phyloP scores from a whole-genome alignment of 176 grass and related monocot species.

The Hyparrhenia diplandra region DNA sequence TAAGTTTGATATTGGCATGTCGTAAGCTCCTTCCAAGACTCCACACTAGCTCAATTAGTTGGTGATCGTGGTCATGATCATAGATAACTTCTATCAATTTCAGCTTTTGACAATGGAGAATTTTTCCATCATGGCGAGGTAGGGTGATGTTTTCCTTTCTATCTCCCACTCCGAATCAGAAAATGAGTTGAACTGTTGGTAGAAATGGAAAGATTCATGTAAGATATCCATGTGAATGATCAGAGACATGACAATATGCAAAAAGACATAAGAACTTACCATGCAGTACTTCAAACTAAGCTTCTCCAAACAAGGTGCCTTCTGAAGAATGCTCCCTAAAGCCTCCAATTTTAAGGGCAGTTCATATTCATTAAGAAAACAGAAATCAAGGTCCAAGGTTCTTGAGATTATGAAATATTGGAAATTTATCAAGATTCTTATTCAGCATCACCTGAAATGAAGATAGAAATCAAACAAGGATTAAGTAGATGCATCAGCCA shows the following conservation, averaged over 20 bases:
- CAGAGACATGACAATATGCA: not conserved
- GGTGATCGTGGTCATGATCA: not conserved
- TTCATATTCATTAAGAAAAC: no score
- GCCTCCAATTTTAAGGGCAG: not conserved
- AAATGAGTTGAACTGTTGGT: not conserved
- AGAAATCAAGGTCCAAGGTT: no score
- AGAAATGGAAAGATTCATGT: conserved; percentile 2
- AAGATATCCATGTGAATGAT: not conserved
- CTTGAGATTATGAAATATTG: no score
- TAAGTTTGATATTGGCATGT: conserved; percentile 12
- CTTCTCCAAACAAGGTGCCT: conserved; percentile 20
- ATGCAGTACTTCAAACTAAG: not conserved
- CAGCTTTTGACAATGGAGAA: not conserved
- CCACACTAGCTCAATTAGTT: conserved; percentile 18
- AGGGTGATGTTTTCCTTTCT: conserved; percentile 3
- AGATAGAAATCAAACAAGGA: not conserved
- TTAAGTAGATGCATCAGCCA: not conserved
- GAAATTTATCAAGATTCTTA: no score
- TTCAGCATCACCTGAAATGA: no score
- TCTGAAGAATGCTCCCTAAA: conserved; percentile 29
- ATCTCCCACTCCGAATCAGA: not conserved
- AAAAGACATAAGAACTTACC: not conserved
- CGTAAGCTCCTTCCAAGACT: conserved; percentile 6
- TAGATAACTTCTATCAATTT: conserved; percentile 18
- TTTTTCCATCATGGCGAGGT: not conserved